Evolutionary conservation across 2,329 filamentous ascomycete genomes (phyloP), one percentile per base, ranked within the genome.

Genomic region (Aspergillus sp.): DNA sequence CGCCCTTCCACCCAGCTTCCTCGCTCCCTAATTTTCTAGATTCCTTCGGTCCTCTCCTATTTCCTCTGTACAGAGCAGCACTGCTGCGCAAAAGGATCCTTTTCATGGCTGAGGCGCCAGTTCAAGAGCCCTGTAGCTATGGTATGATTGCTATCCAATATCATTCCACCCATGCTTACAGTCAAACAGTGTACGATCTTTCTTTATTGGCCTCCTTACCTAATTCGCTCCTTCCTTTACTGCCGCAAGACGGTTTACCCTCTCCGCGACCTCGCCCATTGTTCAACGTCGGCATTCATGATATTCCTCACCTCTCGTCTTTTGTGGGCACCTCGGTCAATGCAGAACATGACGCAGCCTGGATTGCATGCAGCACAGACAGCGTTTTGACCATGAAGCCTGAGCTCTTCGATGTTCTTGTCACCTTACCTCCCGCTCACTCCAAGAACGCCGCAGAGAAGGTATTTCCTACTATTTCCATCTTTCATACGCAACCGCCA

Each of bases 311-410:
- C 59, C 83, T 98, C 5, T 82, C 90, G 4, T 86, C 89, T 47
- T 83, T 97, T 5, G 81, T 82, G 76, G 51, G 80, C 78, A 71
- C 74, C 70, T 64, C 71, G 39, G 48, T 75, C 64, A 61, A 71
- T 64, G 58, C 70, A 50, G 70, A 75, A 59, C 54, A 62, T 49
- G 68, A 82, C 78, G 83, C 13, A 13, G 90, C 92, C 41, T 99
- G 93, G 92, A 88, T 96, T 61, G 95, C 94, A 11, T 97, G 93
- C 75, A 97, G 94, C 3, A 98, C 94, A 1, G 95, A 99, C 77
- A 94, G 90, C 71, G 95, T 99, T 60, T 83, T 99, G 13, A 88
- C 87, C 50, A 90, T 91, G 76, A 98, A 98, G 78, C 86, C 88
- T 54, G 85, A 90, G 2, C 84, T 99, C 2, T 98, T 92, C 82